These are phyloP conservation scores for Pichia paraexigua DNA, from an alignment of 805 yeast species.

Conservation along the genomic window DNA sequence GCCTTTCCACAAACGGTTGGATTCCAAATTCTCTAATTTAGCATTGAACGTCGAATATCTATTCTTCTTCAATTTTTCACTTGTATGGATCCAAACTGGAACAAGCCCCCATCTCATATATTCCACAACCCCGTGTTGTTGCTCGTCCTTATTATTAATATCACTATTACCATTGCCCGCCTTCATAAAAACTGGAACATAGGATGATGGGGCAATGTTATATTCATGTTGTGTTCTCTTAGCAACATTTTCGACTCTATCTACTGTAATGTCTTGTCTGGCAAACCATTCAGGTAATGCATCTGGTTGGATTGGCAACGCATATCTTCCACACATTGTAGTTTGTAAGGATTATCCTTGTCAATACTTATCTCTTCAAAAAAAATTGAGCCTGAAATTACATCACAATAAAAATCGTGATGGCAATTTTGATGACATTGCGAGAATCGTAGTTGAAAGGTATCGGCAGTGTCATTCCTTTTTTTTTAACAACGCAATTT, in stretches of 20 bases:
- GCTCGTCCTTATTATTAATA: not conserved
- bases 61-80: slow-evolving; percentile 22
- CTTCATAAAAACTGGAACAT: slow-evolving; percentile 34
- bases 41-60: slow-evolving; percentile 64
- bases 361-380: not conserved
- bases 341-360: not conserved
- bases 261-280: slow-evolving; percentile 20
- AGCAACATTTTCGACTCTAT: slow-evolving; percentile 17
- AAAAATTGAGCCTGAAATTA: not conserved
- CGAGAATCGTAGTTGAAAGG: not conserved
- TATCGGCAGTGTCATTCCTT: not conserved
- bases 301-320: slow-evolving; percentile 30
- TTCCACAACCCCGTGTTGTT: slow-evolving; percentile 21
- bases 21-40: slow-evolving; percentile 51
- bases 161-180: not conserved
- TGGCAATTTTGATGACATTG: not conserved
- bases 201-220: slow-evolving; percentile 56
- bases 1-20: slow-evolving; percentile 49
- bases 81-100: slow-evolving; percentile 53
- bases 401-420: not conserved
- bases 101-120: slow-evolving; percentile 78
- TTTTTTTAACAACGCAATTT: not conserved
- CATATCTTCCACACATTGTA: slow-evolving; percentile 31
- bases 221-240: slow-evolving; percentile 32
- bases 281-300: slow-evolving; percentile 36